Evolutionary conservation across 768 basidiomycete genomes (phyloP).

Genomic region (Leccinum imitatum): DNA sequence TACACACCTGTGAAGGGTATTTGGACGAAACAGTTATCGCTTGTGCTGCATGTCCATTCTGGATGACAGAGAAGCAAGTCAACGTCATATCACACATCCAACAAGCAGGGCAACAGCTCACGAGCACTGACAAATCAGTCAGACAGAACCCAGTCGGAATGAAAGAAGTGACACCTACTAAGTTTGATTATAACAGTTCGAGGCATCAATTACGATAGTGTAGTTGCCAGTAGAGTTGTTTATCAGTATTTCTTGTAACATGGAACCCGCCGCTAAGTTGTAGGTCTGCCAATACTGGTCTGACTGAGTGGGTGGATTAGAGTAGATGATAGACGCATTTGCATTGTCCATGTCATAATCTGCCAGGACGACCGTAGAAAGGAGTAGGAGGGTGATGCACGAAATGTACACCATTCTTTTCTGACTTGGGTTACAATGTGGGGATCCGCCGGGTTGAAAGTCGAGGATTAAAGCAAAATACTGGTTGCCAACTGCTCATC

Average conservation of each 20-base stretch:
- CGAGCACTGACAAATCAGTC: constrained; percentile 13
- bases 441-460: neutral
- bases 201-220: constrained; percentile 3
- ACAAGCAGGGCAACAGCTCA: constrained; percentile 5
- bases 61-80: neutral
- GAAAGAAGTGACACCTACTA: constrained; percentile 17
- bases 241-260: no score
- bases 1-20: constrained; percentile 23
- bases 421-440: neutral
- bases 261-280: no score
- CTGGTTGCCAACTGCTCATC: no score
- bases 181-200: constrained; percentile 22
- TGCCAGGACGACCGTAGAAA: neutral
- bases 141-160: neutral
- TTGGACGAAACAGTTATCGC: constrained; percentile 17
- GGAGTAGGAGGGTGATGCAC: constrained; percentile 10
- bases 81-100: neutral
- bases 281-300: constrained; percentile 1
- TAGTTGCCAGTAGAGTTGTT: no score
- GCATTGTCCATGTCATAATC: no score
- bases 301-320: no score
- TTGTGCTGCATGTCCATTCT: constrained; percentile 16
- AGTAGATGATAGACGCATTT: no score
- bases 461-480: neutral
- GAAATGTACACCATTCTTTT: neutral